These are phyloP conservation scores for Annulohypoxylon bovei DNA, from an alignment of 495 filamentous ascomycete species.

Conservation along the genomic window DNA sequence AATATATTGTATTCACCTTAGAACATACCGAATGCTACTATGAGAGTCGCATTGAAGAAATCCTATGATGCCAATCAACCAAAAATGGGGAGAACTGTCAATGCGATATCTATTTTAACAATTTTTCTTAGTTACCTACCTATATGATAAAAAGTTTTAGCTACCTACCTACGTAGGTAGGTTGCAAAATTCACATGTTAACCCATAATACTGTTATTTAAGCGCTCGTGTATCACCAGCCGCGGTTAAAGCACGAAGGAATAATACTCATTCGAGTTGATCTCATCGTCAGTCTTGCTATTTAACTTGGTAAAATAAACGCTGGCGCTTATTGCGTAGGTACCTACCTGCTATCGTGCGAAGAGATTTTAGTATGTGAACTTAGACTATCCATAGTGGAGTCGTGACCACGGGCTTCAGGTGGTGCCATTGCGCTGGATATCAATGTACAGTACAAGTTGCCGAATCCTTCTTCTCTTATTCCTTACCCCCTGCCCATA, in stretches of 20 bases:
- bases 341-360: background rate
- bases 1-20: background rate
- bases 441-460: constrained; percentile 5
- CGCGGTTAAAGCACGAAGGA: background rate
- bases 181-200: background rate
- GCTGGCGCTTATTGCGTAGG: background rate
- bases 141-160: too few species aligned
- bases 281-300: background rate
- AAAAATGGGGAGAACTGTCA: background rate
- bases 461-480: background rate
- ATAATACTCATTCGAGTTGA: background rate
- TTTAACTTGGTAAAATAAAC: background rate
- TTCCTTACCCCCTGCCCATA: background rate
- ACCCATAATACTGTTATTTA: background rate
- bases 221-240: background rate
- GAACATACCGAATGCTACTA: background rate
- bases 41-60: background rate
- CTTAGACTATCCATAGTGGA: background rate
- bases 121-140: background rate
- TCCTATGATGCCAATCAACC: background rate
- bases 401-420: background rate
- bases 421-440: background rate
- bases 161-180: background rate
- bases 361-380: background rate
- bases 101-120: background rate